phyloP scores from a whole-genome alignment of 805 yeast species.

The Pichia phayaonensis region DNA sequence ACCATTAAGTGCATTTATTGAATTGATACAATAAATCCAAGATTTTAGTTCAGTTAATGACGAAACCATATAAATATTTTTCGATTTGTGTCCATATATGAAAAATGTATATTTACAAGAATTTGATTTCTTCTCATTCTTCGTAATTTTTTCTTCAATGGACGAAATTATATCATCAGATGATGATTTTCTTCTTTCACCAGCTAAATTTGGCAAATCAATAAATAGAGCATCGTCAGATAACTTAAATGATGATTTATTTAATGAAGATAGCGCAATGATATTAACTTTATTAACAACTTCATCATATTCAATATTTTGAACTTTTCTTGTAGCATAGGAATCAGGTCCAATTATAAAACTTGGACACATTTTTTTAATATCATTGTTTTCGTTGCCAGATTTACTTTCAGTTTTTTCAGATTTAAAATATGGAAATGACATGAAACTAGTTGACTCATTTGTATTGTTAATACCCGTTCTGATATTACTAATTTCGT shows the following conservation, averaged over 20 bases:
- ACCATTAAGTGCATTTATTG: constrained; percentile 38
- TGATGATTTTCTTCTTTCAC: neutral
- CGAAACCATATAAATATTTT: constrained; percentile 35
- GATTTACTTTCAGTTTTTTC: constrained; percentile 1
- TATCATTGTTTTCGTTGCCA: neutral
- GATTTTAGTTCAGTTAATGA: constrained; percentile 40
- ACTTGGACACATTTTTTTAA: constrained; percentile 22
- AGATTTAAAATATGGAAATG: constrained; percentile 7
- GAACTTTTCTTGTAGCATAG: constrained; percentile 24
- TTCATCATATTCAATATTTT: constrained; percentile 20
- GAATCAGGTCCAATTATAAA: constrained; percentile 20
- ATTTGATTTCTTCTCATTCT: neutral
- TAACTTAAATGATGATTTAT: neutral
- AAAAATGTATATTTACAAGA: constrained; percentile 24
- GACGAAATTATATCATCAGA: neutral
- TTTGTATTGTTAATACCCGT: neutral
- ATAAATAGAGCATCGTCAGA: neutral
- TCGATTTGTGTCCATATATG: constrained; percentile 35
- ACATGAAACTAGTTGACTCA: neutral
- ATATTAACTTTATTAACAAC: constrained; percentile 10
- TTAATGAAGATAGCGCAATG: neutral
- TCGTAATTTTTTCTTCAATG: neutral
- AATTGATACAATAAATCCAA: constrained; percentile 55
- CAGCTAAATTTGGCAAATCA: neutral
- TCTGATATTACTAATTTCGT: neutral